Conservation (phyloP, 2,329 filamentous ascomycete genomes). For the Neodidymelliopsis sp. region DNA sequence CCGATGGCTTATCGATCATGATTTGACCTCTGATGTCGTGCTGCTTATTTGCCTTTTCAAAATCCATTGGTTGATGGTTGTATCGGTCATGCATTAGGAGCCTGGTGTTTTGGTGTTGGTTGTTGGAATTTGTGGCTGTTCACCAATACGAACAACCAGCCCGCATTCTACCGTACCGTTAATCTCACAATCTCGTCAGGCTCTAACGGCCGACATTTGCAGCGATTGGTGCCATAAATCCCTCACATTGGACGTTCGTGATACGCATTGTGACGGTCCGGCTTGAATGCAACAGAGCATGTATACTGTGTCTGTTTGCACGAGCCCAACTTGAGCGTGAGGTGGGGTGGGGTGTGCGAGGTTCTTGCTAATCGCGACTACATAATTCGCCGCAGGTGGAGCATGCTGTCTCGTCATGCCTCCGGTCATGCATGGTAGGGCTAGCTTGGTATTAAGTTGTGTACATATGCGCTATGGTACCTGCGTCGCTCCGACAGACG, state of each 20-base stretch:
- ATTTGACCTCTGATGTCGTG: not conserved
- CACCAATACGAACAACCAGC: conserved; percentile 7
- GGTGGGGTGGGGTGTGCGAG: conserved; percentile 4
- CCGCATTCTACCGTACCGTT: conserved; percentile 14
- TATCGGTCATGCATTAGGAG: not conserved
- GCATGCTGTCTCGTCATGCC: conserved; percentile 3
- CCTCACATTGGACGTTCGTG: conserved; percentile 3
- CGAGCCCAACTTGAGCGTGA: not conserved
- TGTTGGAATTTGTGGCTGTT: conserved; percentile 6
- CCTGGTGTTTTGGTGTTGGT: conserved; percentile 11
- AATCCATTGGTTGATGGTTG: not conserved
- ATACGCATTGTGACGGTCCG: conserved; percentile 6
- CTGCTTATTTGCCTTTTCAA: not conserved
- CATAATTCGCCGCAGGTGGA: conserved; percentile 13
- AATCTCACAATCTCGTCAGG: conserved; percentile 14
- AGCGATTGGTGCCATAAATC: conserved; percentile 17
- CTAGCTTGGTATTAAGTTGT: conserved; percentile 15
- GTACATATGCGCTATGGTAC: conserved; percentile 26
- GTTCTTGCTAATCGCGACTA: conserved; percentile 8
- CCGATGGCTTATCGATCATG: not conserved
- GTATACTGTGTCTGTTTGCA: not conserved
- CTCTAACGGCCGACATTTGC: conserved; percentile 5
- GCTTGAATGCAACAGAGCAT: not conserved
- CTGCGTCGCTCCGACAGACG: conserved; percentile 32
- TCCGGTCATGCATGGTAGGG: conserved; percentile 2